These are phyloP conservation scores for Syncephalastrum contaminatum DNA, from an alignment of 371 early-diverging fungal species.

Conservation along the genomic window DNA sequence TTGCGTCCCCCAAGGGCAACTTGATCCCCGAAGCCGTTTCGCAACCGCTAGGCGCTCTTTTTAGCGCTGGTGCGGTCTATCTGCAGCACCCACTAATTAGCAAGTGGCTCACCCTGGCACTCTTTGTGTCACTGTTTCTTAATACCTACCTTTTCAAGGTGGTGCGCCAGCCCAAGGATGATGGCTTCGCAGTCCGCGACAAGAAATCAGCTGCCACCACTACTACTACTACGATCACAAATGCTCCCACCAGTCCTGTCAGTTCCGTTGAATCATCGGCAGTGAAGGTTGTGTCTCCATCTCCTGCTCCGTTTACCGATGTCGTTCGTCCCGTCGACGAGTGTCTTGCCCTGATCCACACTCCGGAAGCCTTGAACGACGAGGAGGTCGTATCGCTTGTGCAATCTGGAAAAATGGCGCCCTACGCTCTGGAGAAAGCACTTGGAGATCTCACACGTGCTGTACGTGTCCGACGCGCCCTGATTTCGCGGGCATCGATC, in stretches of 20 bases:
- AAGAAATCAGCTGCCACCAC: slow-evolving; percentile 6
- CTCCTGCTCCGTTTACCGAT: slow-evolving; percentile 13
- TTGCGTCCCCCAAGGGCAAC: slow-evolving; percentile 10
- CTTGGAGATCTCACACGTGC: slow-evolving; percentile 79
- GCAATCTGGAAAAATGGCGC: slow-evolving; percentile 69
- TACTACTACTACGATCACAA: slow-evolving; percentile 2
- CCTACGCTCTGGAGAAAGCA: slow-evolving; percentile 85
- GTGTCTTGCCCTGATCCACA: slow-evolving; percentile 54
- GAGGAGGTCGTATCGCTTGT: slow-evolving; percentile 77
- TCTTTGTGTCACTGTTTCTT: slow-evolving; percentile 54
- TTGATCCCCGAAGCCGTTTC: slow-evolving; percentile 35
- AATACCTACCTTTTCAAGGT: slow-evolving; percentile 62
- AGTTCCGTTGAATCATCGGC: not conserved
- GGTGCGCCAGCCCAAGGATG: slow-evolving; percentile 39
- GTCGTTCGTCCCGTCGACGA: slow-evolving; percentile 49
- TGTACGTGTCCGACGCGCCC: slow-evolving; percentile 76
- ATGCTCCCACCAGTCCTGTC: not conserved
- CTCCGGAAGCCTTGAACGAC: slow-evolving; percentile 57
- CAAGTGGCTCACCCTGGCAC: slow-evolving; percentile 51
- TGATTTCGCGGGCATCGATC: slow-evolving; percentile 67
- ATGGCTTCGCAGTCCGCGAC: slow-evolving; percentile 2
- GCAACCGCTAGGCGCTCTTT: slow-evolving; percentile 36
- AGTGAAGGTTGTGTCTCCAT: not conserved
- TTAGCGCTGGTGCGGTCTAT: slow-evolving; percentile 48
- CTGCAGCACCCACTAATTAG: slow-evolving; percentile 61